Percentiles rank a stretch among this genome's conserved stretches.
Conservation (phyloP, 192 early-diverging fungal genomes). For the Backusella sp. region DNA sequence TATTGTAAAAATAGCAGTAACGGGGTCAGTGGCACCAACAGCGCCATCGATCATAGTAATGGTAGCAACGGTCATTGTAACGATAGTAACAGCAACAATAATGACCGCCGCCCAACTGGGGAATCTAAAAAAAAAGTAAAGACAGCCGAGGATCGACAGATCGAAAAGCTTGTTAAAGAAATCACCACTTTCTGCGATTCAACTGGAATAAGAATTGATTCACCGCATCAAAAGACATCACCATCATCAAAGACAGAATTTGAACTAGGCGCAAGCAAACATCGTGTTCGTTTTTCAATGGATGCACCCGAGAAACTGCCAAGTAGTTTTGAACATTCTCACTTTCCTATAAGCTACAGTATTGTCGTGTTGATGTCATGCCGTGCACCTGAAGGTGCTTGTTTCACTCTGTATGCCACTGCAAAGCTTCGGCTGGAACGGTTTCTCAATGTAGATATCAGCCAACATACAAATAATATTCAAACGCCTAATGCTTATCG, state of each 20-base stretch:
- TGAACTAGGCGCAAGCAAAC: not conserved
- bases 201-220: not conserved
- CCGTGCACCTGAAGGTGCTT: not conserved
- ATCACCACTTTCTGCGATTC: not conserved
- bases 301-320: not conserved
- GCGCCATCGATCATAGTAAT: not conserved
- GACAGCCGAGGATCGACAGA: constrained; percentile 6
- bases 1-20: not conserved
- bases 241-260: not conserved
- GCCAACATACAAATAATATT: not conserved
- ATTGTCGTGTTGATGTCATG: not conserved
- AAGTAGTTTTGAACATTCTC: not conserved
- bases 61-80: not conserved
- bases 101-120: not conserved
- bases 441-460: not conserved
- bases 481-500: not conserved
- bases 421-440: not conserved
- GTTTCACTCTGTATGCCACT: not conserved
- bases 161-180: constrained; percentile 3
- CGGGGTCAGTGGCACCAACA: not conserved
- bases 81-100: not conserved
- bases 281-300: constrained; percentile 1
- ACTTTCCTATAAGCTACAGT: not conserved
- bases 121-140: not conserved
- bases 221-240: not conserved